Evolutionary conservation across 345 rosid genomes (phyloP).

Genomic region (Psidium friedrichsthalianum): DNA sequence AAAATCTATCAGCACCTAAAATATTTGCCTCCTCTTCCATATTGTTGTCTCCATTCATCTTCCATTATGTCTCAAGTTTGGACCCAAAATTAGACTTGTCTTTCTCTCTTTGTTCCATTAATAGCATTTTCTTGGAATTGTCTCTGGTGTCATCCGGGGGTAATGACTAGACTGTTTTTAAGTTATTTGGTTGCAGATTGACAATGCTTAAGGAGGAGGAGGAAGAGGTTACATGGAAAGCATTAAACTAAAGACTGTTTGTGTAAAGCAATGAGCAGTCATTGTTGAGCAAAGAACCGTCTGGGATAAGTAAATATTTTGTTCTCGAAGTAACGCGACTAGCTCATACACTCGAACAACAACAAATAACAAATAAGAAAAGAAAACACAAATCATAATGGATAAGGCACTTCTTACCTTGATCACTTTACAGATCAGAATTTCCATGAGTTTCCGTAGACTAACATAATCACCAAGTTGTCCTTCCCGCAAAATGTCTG

Average conservation of each 20-base stretch:
- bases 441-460: conserved; percentile 75
- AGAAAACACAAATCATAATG: not conserved
- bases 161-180: not conserved
- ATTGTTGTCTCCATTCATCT: not conserved
- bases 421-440: conserved; percentile 78
- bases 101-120: not conserved
- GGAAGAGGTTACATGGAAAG: not conserved
- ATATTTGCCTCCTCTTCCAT: not conserved
- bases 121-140: not conserved
- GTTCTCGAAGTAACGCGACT: not conserved
- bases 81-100: not conserved
- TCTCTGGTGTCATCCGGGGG: not conserved
- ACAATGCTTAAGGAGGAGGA: not conserved
- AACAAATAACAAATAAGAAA: not conserved
- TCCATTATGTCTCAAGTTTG: not conserved
- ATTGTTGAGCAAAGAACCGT: not conserved
- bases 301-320: not conserved
- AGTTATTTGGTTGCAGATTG: not conserved
- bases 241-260: not conserved
- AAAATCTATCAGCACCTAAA: not conserved
- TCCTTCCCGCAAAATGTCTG: conserved; percentile 87
- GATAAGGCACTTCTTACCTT: conserved; percentile 38
- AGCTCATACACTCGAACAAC: not conserved
- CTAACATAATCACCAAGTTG: conserved; percentile 93
- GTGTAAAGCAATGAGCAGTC: not conserved